Base-by-base conservation (phyloP, 495 filamentous ascomycete species). In the Rhypophila decipiens region DNA sequence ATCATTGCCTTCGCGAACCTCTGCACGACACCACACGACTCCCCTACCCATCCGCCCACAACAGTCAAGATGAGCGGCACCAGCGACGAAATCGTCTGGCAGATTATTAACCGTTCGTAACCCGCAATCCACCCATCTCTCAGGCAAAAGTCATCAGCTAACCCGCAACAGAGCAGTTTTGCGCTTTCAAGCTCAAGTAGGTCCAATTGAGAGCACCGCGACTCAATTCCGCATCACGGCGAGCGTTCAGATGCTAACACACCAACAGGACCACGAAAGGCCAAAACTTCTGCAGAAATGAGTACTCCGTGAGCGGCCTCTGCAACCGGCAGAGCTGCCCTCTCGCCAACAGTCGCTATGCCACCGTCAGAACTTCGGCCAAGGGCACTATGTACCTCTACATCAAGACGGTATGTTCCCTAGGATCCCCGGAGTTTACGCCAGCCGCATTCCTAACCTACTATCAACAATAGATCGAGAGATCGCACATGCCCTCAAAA, bases 221-320 rank as follows among this genome's bases (percentile, higher is more conserved):
- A 20, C 23, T 44, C 41, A 37, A 39, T 18, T 2, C 12, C 31
- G 12, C 3, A 15, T 24, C 18, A 39, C 46, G 33, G 44, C 52
- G 24, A 42, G 44, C 24, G 23, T 50, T 51, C 55, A 58, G 39
- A 52, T 39, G 52, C 55, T 39, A 58, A 47, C 53, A 85, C 31
- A 46, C 54, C 85, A 27, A 0, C 31, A 62, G 87, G 72, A 95
- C 89, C 7, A 88, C 88, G 18, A 96, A 96, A 70, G 82, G 84
- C 24, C 83, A 91, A 65, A 95, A 81, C 58, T 98, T 97, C 70
- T 99, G 93, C 95, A 68, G 90, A 95, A 79, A 88, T 93, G 79
- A 96, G 50, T 65, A 65, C 49, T 60, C 57, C 13, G 53, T 46
- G 44, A 95, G 84, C 37, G 93, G 94, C 53, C 80, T 97, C 42